Base-by-base conservation (phyloP, 2,329 filamentous ascomycete species). In the Penicillium hesseltinei region DNA sequence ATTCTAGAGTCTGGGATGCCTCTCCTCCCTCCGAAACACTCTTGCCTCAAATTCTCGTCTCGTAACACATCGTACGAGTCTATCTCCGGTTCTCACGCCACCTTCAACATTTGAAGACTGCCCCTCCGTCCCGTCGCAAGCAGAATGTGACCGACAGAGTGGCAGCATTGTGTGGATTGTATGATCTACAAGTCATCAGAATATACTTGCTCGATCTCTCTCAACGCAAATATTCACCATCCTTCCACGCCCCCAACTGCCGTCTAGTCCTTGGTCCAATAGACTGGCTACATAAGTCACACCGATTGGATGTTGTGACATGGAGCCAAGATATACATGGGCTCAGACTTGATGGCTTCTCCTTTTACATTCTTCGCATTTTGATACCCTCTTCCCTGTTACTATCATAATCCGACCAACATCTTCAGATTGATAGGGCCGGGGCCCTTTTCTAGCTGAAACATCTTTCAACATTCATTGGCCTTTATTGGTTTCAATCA, bases 361-460 rank as follows among this genome's bases (percentile, higher is more conserved):
- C 38, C 15, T 38, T 23, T 38, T 27, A 15, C 31, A 27, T 23
- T 33, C 9, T 15, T 54, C 17, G 5, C 52, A 27, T n/a, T 50
- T 33, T 42, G 38, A 40, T 42, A 51, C 47, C 36, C 48, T 46
- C 3, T 45, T 19, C 17, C 19, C 27, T 35, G 6, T 33, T 29
- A 8, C n/a, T 31, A 3, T n/a, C n/a, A 50, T 43, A 42, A 25
- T 23, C 21, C 39, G 2, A 51, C 19, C 25, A 42, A 42, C 39
- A 51, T 35, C 6, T n/a, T 51, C 39, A 25, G 57, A 54, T 58
- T 55, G 53, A 58, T 57, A 44, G 17, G 52, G 45, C 21, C 17
- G 15, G 7, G 1, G 4, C 21, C 19, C 7, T 54, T 49, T 8
- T 17, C 21, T 15, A 15, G 15, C 19, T 43, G 35, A 36, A 35